Conservation (phyloP, 805 yeast genomes). For the Clavispora fructus region DNA sequence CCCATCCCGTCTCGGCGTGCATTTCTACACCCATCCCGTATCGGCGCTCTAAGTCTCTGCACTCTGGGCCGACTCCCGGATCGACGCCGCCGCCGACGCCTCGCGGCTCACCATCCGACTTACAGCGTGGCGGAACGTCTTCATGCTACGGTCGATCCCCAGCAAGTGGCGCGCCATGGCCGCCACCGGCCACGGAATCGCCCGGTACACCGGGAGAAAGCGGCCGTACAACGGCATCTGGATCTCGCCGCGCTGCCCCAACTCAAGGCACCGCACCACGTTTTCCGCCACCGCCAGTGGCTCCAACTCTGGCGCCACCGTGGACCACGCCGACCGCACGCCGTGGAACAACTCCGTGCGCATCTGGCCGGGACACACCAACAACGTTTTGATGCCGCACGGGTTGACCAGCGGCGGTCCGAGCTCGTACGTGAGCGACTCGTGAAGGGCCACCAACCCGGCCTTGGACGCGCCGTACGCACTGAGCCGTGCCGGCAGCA, state of each 20-base stretch:
- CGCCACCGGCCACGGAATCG: slow-evolving; percentile 66
- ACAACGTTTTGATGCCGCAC: slow-evolving; percentile 60
- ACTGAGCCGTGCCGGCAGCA: slow-evolving; percentile 76
- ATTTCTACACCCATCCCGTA: too few species aligned
- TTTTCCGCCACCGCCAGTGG: slow-evolving; percentile 59
- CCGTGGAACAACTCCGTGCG: slow-evolving; percentile 69
- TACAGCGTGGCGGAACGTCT: slow-evolving; percentile 1
- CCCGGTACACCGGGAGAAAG: slow-evolving; percentile 64
- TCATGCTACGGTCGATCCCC: slow-evolving; percentile 52
- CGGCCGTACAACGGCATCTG: slow-evolving; percentile 74
- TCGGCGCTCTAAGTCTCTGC: background rate
- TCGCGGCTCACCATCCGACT: background rate
- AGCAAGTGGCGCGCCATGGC: slow-evolving; percentile 51
- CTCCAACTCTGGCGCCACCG: slow-evolving; percentile 79
- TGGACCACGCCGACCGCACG: slow-evolving; percentile 65
- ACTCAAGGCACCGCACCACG: slow-evolving; percentile 50
- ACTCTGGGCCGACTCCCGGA: background rate
- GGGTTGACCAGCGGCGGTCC: slow-evolving; percentile 45
- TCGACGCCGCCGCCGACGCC: background rate
- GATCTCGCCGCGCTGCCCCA: slow-evolving; percentile 65
- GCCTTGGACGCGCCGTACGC: slow-evolving; percentile 91
- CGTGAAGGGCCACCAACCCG: slow-evolving; percentile 80
- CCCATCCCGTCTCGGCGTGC: too few species aligned
- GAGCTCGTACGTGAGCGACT: slow-evolving; percentile 67
- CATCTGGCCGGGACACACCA: slow-evolving; percentile 86